Base-by-base conservation (phyloP, 2,329 filamentous ascomycete species). In the Aspergillus sergii region DNA sequence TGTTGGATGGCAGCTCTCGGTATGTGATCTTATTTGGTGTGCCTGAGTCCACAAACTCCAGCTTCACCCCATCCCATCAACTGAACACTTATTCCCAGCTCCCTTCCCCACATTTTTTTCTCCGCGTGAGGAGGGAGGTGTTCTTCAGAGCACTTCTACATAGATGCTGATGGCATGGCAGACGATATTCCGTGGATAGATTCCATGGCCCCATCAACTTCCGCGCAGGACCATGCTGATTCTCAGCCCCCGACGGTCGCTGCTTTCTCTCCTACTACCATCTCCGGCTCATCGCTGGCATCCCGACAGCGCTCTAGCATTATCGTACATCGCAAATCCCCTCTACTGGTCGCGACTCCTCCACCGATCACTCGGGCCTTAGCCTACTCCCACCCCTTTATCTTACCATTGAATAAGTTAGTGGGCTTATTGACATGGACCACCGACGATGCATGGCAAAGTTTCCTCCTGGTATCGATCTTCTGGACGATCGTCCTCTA, bases 311-410 rank as follows among this genome's bases (percentile, higher is more conserved):
- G 92, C 53, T 96, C 93, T 21, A 96, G 93, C 62, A 94, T 99
- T 70, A 88, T 98, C 70, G 94, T 99, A 23, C 94, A 98, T 79
- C 94, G 97, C 78, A 99, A 98, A 80, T 97, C 93, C 19, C 95
- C 95, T 12, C 81, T 99, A 53, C 85, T 99, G 21, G 89, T 96
- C 64, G 93, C 94, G 19, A 99, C 95, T 11, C 95, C 95, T 50
- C 95, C 95, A 1, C 92, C 97, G 75, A 90, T 99, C 76, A 99
- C 95, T 2, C 88, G 95, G 70, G 94, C 94, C 16, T 85, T 99
- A 64, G 94, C 94, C 67, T 97, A 98, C 77, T 97, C 94, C 67
- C 94, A 99, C 75, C 94, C 95, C 0, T 98, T 97, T 75, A 84
- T 99, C 9, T 83, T 97, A 9, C 93, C 94, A 7, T 82, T 98